Percentiles rank a stretch among this genome's conserved stretches.
These are phyloP conservation scores for Diaporthe batatas DNA, from an alignment of 2,329 filamentous ascomycete species.

Conservation along the genomic window DNA sequence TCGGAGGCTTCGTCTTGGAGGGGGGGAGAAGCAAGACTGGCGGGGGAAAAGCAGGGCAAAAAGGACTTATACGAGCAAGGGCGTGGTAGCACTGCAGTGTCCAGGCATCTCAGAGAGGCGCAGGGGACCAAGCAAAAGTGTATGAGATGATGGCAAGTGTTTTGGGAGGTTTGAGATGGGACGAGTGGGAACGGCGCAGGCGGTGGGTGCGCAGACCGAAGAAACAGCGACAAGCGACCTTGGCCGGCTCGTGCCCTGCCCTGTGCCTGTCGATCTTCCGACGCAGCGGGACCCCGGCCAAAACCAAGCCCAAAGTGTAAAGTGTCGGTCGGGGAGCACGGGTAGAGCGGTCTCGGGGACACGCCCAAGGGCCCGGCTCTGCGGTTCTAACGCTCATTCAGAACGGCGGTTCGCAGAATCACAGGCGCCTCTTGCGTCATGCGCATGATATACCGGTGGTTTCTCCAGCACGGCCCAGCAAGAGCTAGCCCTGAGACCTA, in stretches of 20 bases:
- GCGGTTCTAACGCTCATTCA: no score
- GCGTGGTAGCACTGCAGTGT: not conserved
- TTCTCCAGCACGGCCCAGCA: constrained; percentile 5
- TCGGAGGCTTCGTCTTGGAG: constrained; percentile 27
- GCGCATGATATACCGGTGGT: constrained; percentile 20
- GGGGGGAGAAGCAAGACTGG: not conserved
- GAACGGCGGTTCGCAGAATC: not conserved
- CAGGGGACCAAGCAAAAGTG: constrained; percentile 6
- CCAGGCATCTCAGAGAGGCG: not conserved
- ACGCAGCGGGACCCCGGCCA: constrained; percentile 12
- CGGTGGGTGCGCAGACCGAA: not conserved
- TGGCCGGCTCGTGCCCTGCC: constrained; percentile 14
- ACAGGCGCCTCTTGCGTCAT: constrained; percentile 22
- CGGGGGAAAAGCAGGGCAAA: constrained; percentile 2
- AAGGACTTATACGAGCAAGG: constrained; percentile 16
- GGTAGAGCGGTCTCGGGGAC: no score
- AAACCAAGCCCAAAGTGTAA: no score
- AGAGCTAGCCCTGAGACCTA: constrained; percentile 21
- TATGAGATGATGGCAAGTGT: constrained; percentile 29
- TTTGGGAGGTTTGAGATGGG: constrained; percentile 28
- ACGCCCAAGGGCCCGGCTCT: constrained; percentile 3
- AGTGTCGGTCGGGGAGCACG: no score
- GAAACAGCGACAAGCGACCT: not conserved
- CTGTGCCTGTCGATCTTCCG: constrained; percentile 26
- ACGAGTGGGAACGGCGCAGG: constrained; percentile 1